Conservation (phyloP, 208 protist species). For the Phytomonas sp. region DNA sequence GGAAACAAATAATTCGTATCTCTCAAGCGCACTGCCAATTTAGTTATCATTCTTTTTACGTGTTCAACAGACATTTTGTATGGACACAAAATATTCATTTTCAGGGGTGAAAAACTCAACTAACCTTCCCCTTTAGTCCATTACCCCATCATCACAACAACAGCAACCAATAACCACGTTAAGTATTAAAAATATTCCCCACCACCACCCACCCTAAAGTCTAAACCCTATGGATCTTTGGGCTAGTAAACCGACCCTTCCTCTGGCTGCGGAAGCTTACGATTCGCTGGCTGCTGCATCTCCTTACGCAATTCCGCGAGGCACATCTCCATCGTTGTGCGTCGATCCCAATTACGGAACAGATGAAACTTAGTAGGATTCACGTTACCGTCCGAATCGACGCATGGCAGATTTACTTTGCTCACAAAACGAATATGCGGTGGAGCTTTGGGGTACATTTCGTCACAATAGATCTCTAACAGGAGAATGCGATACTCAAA, state of each 20-base stretch:
- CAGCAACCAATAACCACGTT: not conserved
- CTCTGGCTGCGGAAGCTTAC: slow-evolving; percentile 78
- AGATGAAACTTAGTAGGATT: slow-evolving; percentile 57
- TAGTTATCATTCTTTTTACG: not conserved
- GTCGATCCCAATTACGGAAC: slow-evolving; percentile 75
- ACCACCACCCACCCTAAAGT: not conserved
- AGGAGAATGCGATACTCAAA: slow-evolving; percentile 89
- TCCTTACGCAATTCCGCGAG: slow-evolving; percentile 80
- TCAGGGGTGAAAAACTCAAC: not conserved
- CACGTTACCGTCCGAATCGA: slow-evolving; percentile 69
- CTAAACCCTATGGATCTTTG: not conserved
- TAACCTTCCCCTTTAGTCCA: not conserved
- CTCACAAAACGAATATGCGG: slow-evolving; percentile 80
- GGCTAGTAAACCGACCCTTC: slow-evolving; percentile 60
- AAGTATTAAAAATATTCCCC: not conserved
- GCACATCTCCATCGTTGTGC: slow-evolving; percentile 83
- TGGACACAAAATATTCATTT: not conserved
- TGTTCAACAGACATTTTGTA: not conserved
- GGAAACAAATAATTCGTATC: not conserved
- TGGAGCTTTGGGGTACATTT: slow-evolving; percentile 81
- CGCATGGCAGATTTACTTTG: slow-evolving; percentile 82
- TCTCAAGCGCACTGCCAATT: not conserved
- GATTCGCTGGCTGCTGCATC: slow-evolving; percentile 73
- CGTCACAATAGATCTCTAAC: slow-evolving; percentile 84
- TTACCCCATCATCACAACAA: not conserved